phyloP scores from a whole-genome alignment of 352 stramenopile genomes.

The Phytophthora nicotianae region DNA sequence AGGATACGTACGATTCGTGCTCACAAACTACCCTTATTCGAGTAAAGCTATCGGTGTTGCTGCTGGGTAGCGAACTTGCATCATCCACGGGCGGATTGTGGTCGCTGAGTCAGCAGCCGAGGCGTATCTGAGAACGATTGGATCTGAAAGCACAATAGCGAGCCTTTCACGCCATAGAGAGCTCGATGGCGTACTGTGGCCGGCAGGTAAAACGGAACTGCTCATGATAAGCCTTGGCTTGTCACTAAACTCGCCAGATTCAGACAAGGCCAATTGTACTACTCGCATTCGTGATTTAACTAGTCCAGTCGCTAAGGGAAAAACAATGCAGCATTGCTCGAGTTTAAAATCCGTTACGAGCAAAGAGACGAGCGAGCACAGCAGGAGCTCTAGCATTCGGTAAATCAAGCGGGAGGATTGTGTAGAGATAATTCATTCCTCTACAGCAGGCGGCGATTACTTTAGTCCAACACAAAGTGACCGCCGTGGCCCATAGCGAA shows the following conservation, averaged over 20 bases:
- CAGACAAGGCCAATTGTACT: conserved; percentile 1
- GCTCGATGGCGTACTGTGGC: conserved; percentile 19
- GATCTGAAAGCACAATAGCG: background rate
- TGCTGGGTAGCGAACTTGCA: conserved; percentile 20
- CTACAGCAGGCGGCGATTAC: background rate
- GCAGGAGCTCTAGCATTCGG: background rate
- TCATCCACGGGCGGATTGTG: conserved; percentile 14
- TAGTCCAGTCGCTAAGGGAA: background rate
- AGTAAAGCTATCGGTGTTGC: conserved; percentile 6
- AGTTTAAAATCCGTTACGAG: conserved; percentile 9
- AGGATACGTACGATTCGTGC: too few relatives aligned
- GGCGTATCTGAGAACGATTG: background rate
- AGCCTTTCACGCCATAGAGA: conserved; percentile 24
- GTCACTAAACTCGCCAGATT: background rate
- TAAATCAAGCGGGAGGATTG: background rate
- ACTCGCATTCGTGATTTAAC: conserved; percentile 3
- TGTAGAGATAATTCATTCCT: conserved; percentile 19
- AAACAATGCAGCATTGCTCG: conserved; percentile 8
- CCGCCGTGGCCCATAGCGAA: conserved; percentile 81
- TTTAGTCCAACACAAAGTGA: conserved; percentile 82
- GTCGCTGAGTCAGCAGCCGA: conserved; percentile 21
- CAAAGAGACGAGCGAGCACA: background rate
- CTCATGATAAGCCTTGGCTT: background rate
- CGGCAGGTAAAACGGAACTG: background rate
- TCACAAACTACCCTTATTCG: background rate